These are phyloP conservation scores for Cadophora luteo-olivacea DNA, from an alignment of 2,329 filamentous ascomycete genomes.

Conservation along the genomic window DNA sequence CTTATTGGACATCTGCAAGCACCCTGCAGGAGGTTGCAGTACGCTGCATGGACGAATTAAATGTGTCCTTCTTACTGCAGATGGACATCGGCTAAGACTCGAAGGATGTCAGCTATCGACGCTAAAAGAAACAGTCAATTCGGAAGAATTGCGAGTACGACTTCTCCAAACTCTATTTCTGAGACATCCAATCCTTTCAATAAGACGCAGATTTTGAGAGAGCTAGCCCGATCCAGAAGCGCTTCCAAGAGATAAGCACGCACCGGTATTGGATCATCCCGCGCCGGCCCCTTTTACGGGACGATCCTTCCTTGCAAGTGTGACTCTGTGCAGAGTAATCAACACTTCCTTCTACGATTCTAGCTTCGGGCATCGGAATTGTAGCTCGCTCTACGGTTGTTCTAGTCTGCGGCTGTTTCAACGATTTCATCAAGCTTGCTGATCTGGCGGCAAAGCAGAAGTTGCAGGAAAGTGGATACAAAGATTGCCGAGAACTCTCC, in stretches of 20 bases:
- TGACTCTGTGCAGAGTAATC: not conserved
- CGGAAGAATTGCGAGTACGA: not conserved
- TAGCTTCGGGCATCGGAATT: not conserved
- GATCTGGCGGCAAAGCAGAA: not conserved
- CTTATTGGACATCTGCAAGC: not conserved
- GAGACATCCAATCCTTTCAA: not conserved
- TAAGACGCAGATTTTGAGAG: not conserved
- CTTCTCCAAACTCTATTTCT: not conserved
- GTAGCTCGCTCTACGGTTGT: not conserved
- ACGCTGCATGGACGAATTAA: not conserved
- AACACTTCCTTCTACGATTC: not conserved
- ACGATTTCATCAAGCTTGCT: not conserved
- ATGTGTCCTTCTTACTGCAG: not conserved
- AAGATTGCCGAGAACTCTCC: not conserved
- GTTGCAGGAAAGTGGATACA: not conserved
- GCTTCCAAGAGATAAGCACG: not conserved
- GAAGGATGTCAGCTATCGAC: not conserved
- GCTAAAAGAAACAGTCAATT: not conserved
- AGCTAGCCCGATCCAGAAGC: not conserved
- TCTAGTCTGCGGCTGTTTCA: not conserved
- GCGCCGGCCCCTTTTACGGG: not conserved
- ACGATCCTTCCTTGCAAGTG: not conserved
- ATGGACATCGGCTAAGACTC: not conserved
- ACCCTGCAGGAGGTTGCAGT: not conserved
- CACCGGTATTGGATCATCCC: not conserved